Base-by-base conservation (phyloP, 148 eudicot genomes). In the Rheum nobile region DNA sequence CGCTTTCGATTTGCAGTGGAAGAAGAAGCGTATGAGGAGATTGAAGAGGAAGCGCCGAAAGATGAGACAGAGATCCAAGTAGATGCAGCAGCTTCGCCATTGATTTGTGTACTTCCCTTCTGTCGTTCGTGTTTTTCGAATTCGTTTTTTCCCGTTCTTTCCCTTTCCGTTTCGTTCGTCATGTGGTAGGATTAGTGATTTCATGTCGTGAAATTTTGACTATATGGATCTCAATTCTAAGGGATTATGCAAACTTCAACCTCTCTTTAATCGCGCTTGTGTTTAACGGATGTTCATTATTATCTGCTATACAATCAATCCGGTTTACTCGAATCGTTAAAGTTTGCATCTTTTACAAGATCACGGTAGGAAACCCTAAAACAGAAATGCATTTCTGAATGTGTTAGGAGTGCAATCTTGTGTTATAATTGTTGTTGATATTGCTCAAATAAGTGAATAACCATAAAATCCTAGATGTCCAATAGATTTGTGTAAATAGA, bases 31-130 rank as follows among this genome's bases (percentile, higher is more conserved):
- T 8, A 74, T 74, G 76, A 74, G 76, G 76, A 74, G 76, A 44
- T 59, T 74, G 77, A 75, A 75, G 77, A 75, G 77, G 46, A 75
- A 75, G 77, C 72, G 77, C 59, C 77, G 77, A 75, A 75, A 75
- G 77, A 75, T 75, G 77, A 75, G 77, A 46, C 77, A 75, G 77
- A 65, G 77, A 75, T 75, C 77, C 55, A 75, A 75, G 55, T 75
- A 75, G 55, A 74, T 26, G n/a, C 37, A 13, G 17, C 67, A 1
- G 4, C 19, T 1, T 29, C 67, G 2, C 11, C 37, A 28, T 61
- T 28, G 37, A 29, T 0, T 28, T 28, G 28, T 2, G 61, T 54
- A 22, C 61, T 54, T 22, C 61, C 61, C 8, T 59, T 28, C 32
- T 6, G 4, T 54, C 29, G 29, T 54, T 54, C 61, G 61, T 54